Conservation (phyloP, 129 eudicot genomes). For the Chrysanthemum makinoi region DNA sequence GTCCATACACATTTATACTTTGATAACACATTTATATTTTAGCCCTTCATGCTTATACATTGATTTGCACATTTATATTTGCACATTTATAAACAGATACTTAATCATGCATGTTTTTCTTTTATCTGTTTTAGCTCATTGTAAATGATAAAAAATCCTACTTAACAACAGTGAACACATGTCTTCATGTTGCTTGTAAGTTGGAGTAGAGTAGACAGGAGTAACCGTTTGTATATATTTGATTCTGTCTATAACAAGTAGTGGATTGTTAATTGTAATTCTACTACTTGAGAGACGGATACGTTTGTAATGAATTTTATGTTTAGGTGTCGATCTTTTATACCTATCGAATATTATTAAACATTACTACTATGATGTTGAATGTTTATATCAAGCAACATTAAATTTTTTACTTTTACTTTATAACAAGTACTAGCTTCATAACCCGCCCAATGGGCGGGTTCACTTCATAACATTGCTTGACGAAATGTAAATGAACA, state of each 20-base stretch:
- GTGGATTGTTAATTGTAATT: constrained; percentile 8
- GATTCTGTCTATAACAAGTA: neutral
- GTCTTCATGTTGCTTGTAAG: constrained; percentile 2
- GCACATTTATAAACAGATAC: too few species aligned
- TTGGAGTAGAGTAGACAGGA: constrained; percentile 1
- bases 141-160: neutral
- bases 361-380: neutral
- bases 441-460: too few species aligned
- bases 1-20: too few species aligned
- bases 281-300: constrained; percentile 6
- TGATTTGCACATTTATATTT: too few species aligned
- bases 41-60: too few species aligned
- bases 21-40: too few species aligned
- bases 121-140: constrained; percentile 7
- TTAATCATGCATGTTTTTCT: too few species aligned
- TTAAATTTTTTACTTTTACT: neutral
- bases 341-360: neutral
- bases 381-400: neutral
- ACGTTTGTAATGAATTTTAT: constrained; percentile 14
- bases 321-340: neutral
- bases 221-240: constrained; percentile 25
- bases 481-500: too few species aligned
- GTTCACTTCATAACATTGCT: too few species aligned
- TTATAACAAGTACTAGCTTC: neutral
- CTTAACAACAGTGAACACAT: neutral